Percentiles rank a stretch among this genome's conserved stretches.
Evolutionary conservation across 176 grass and related monocot genomes (phyloP).

Genomic region (Guadua angustifolia): DNA sequence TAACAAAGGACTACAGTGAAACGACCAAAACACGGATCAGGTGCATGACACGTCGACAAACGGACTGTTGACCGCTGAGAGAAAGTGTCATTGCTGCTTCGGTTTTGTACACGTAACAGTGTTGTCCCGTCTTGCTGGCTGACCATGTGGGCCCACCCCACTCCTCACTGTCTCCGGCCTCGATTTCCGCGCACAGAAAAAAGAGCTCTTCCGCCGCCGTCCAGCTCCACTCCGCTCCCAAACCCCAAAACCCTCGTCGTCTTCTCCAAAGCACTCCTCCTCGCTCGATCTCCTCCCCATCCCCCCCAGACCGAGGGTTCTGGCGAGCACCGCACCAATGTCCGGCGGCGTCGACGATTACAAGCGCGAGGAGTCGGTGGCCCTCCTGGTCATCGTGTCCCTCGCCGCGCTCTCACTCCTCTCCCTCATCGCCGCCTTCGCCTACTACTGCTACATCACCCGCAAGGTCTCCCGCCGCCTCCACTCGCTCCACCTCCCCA

Average conservation of each 20-base stretch:
- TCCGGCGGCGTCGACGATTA: constrained; percentile 56
- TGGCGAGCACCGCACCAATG: constrained; percentile 38
- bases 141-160: neutral
- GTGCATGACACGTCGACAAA: too few relatives aligned
- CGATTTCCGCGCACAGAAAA: constrained; percentile 36
- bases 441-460: constrained; percentile 99
- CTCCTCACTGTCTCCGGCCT: constrained; percentile 28
- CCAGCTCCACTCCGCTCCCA: neutral
- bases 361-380: constrained; percentile 75
- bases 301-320: constrained; percentile 48
- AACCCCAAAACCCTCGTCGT: constrained; percentile 47
- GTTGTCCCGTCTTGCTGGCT: neutral
- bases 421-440: constrained; percentile 82
- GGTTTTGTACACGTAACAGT: neutral
- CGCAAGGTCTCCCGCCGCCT: constrained; percentile 90
- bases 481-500: constrained; percentile 50
- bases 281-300: neutral
- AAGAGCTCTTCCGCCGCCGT: neutral
- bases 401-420: constrained; percentile 80
- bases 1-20: too few relatives aligned
- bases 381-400: constrained; percentile 82
- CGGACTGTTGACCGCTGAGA: too few relatives aligned
- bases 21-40: too few relatives aligned
- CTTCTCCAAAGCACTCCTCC: constrained; percentile 36
- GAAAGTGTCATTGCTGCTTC: neutral